Evolutionary conservation across 257 asterid genomes (phyloP), one percentile per base, ranked within the genome.

Genomic region (Gardenia jasminoides): DNA sequence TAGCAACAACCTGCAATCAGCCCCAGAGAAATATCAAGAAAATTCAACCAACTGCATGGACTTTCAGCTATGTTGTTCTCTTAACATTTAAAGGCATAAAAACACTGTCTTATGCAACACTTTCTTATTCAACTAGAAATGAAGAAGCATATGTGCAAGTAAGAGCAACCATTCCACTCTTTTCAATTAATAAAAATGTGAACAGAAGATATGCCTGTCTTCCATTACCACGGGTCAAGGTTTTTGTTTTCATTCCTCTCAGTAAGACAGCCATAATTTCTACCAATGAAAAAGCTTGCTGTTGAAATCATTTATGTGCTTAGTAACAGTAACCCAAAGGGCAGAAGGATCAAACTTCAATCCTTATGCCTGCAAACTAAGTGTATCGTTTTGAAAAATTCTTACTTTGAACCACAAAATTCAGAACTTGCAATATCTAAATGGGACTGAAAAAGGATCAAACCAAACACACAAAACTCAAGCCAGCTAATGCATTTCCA

Each of bases 1-100:
- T 90, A 54, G 94, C 98, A 72, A 95, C 82, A 59, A 84, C 96
- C 99, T 95, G 94, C 84, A 85, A 84, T 39, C 79, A 84, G 82
- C 47, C 81, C 79, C 79, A 54, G 64, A 52, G 67, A 75, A 83
- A 78, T 66, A 78, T 67, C 61, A 43, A 73, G 50, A 67, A 56
- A 67, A 76, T 46, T n/a, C 22, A 41, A 67, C 19, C 80, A 59
- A 67, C 54, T 12, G 31, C 36, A 6, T 10, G 20, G 67, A 76
- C 47, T 30, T 39, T 39, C 70, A n/a, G 16, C 71, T 56, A 54
- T 73, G 3, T 30, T 24, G 70, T 30, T 75, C 26, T 24, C 70
- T 59, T 41, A 75, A 13, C 26, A 39, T 43, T 56, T 28, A 28
- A 64, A 39, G 50, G 3, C 52, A 68, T 20, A 10, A 68, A 68